These are phyloP conservation scores for Ormosia emarginata DNA, from an alignment of 306 rosid species.

Conservation along the genomic window DNA sequence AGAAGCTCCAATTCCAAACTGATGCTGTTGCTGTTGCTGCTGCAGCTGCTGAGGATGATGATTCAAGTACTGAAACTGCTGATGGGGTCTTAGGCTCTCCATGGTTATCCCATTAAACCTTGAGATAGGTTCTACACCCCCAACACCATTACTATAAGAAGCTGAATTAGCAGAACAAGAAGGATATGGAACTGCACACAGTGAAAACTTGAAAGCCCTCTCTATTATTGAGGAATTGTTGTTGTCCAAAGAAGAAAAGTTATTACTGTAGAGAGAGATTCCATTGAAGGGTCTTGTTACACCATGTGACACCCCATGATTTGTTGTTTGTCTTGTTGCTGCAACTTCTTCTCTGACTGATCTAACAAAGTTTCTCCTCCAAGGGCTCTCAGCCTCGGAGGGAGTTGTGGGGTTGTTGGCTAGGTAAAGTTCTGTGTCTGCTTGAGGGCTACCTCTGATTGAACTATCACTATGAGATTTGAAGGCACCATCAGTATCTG, in stretches of 20 bases:
- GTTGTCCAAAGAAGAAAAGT: constrained; percentile 18
- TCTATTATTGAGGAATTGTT: constrained; percentile 7
- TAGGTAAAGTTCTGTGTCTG: constrained; percentile 49
- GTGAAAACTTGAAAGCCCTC: constrained; percentile 22
- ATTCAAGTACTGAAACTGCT: constrained; percentile 31
- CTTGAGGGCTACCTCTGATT: constrained; percentile 19
- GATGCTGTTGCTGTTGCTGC: constrained; percentile 23
- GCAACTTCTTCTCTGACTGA: neutral
- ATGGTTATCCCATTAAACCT: constrained; percentile 52
- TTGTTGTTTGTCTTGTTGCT: neutral
- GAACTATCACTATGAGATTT: constrained; percentile 53
- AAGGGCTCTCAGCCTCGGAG: constrained; percentile 46
- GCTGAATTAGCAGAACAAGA: constrained; percentile 17
- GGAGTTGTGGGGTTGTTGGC: constrained; percentile 22
- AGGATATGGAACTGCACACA: constrained; percentile 29
- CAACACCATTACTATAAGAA: constrained; percentile 4
- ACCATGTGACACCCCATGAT: constrained; percentile 23
- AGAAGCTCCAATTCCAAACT: constrained; percentile 33
- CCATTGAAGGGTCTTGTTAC: constrained; percentile 54
- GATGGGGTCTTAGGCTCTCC: constrained; percentile 38
- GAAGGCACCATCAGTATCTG: neutral
- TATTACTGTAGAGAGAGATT: constrained; percentile 54
- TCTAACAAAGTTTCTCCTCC: constrained; percentile 31
- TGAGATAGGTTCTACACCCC: constrained; percentile 33
- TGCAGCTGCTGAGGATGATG: constrained; percentile 13